Conservation (phyloP, 495 filamentous ascomycete genomes). For the Aspergillus egyptiacus region DNA sequence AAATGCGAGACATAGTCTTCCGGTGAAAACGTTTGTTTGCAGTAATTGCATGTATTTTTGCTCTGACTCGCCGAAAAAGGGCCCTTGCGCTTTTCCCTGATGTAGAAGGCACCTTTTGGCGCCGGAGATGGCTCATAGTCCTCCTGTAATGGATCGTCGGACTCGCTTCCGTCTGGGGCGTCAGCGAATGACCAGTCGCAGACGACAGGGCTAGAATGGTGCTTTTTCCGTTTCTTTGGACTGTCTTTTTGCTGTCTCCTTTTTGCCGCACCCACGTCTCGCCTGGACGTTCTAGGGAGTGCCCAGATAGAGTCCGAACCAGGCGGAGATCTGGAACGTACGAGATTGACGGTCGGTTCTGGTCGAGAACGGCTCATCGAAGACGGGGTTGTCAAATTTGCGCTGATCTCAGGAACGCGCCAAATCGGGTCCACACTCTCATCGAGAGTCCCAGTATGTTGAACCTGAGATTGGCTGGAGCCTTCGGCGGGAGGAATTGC, state of each 20-base stretch:
- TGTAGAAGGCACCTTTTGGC: slow-evolving; percentile 18
- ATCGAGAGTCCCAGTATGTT: slow-evolving; percentile 1
- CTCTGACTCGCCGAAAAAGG: slow-evolving; percentile 3
- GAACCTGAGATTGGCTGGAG: slow-evolving; percentile 12
- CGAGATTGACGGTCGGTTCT: slow-evolving; percentile 12
- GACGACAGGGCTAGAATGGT: slow-evolving; percentile 32
- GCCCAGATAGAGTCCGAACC: slow-evolving; percentile 38
- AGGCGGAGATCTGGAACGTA: slow-evolving; percentile 32
- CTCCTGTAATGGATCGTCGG: slow-evolving; percentile 45
- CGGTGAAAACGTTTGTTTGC: slow-evolving; percentile 12
- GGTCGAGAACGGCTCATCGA: slow-evolving; percentile 14
- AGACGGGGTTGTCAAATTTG: slow-evolving; percentile 32
- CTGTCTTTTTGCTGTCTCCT: slow-evolving; percentile 21
- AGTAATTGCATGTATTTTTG: slow-evolving; percentile 10
- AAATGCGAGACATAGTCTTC: slow-evolving; percentile 14
- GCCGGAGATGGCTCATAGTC: slow-evolving; percentile 31
- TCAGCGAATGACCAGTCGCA: slow-evolving; percentile 43
- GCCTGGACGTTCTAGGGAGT: slow-evolving; percentile 21
- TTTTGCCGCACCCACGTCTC: slow-evolving; percentile 18
- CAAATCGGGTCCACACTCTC: slow-evolving; percentile 28
- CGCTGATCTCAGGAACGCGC: slow-evolving; percentile 38
- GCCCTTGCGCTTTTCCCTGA: slow-evolving; percentile 21
- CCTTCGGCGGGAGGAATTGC: slow-evolving; percentile 15
- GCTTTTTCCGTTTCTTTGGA: slow-evolving; percentile 24
- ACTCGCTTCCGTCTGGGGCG: slow-evolving; percentile 35